phyloP scores from a whole-genome alignment of 1,284 basidiomycete genomes.

The Omphalotus olearius region DNA sequence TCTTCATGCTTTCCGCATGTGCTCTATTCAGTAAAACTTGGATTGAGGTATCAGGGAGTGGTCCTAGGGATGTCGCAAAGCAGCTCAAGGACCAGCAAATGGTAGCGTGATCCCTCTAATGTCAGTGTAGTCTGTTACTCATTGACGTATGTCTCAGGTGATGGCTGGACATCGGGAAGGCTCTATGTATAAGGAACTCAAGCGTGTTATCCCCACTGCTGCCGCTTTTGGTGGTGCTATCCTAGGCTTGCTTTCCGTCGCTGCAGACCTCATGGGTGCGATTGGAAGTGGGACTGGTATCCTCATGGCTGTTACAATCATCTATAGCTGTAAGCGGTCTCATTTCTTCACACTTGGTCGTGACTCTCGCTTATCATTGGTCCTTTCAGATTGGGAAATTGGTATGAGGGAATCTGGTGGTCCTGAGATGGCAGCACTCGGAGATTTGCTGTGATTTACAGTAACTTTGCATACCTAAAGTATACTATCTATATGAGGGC shows the following conservation, averaged over 20 bases:
- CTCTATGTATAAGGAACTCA: conserved; percentile 98
- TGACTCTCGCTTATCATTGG: conserved; percentile 5
- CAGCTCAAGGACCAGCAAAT: conserved; percentile 99
- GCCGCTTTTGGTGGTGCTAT: conserved; percentile 97
- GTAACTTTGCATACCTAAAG: background rate
- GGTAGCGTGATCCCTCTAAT: conserved; percentile 38
- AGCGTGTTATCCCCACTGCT: conserved; percentile 95
- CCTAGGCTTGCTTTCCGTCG: conserved; percentile 89
- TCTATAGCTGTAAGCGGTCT: conserved; percentile 78
- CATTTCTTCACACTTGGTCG: conserved; percentile 1
- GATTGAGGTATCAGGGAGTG: conserved; percentile 97
- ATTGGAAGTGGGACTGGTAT: conserved; percentile 97
- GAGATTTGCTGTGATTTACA: conserved; percentile 44
- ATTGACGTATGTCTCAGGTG: conserved; percentile 42
- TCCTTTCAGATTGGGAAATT: conserved; percentile 71
- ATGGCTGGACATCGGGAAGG: conserved; percentile 98
- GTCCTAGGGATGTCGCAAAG: conserved; percentile 94
- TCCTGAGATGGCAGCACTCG: conserved; percentile 70
- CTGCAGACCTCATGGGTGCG: conserved; percentile 95
- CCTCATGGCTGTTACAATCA: conserved; percentile 96
- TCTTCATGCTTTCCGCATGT: conserved; percentile 92
- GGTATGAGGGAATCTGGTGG: conserved; percentile 75
- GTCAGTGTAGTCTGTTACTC: background rate
- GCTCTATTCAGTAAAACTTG: conserved; percentile 99
- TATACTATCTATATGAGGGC: no score